phyloP scores from a whole-genome alignment of 164 flowering plant genomes.

The Echeveria elegans region DNA sequence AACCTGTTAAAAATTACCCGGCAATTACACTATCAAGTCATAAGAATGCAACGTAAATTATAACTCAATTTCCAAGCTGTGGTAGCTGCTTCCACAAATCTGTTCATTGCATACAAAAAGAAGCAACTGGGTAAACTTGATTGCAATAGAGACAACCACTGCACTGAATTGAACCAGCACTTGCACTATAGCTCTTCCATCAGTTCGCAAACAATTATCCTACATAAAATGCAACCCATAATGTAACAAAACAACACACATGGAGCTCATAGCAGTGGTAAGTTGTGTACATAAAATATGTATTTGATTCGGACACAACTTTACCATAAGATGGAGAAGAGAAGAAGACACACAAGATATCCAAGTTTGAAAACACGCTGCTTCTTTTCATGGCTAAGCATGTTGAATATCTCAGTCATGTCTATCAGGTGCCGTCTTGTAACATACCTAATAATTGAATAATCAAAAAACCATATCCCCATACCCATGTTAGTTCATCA shows the following conservation, averaged over 20 bases:
- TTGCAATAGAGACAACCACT: no score
- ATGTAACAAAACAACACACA: neutral
- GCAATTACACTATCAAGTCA: no score
- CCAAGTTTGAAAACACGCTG: conserved; percentile 71
- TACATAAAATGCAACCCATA: conserved; percentile 9
- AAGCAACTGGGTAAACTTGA: no score
- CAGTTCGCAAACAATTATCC: conserved; percentile 45
- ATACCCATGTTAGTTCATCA: neutral
- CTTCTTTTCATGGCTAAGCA: conserved; percentile 79
- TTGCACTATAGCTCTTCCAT: conserved; percentile 28
- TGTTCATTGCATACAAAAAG: no score
- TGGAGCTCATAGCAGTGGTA: neutral
- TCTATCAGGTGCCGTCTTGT: conserved; percentile 63
- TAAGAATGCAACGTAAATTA: no score
- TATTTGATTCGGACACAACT: neutral
- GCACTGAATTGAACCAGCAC: no score
- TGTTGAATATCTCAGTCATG: conserved; percentile 85
- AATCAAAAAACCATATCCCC: neutral
- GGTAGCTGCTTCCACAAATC: no score
- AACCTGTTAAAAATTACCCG: no score
- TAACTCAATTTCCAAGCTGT: no score
- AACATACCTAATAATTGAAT: conserved; percentile 36
- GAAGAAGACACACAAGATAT: conserved; percentile 52
- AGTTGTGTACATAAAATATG: neutral
- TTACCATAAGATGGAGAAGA: conserved; percentile 71